Conservation (phyloP, 805 yeast species). For the Lachancea thermotolerans region DNA sequence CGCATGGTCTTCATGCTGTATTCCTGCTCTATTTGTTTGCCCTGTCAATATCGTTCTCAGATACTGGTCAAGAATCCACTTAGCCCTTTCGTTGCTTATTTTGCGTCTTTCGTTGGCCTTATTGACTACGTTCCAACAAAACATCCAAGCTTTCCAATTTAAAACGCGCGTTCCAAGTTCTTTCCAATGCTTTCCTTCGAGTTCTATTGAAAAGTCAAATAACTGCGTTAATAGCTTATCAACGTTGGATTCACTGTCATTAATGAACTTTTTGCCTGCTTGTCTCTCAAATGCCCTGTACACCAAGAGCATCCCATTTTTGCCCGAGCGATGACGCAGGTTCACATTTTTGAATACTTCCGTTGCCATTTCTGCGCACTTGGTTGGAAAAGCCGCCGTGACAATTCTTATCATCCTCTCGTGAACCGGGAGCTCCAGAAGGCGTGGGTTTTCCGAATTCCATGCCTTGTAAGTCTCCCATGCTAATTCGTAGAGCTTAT, state of each 20-base stretch:
- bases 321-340: slow-evolving; percentile 14
- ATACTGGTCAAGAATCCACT: slow-evolving; percentile 16
- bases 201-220: slow-evolving; percentile 13
- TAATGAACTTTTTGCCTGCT: slow-evolving; percentile 15
- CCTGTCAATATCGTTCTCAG: slow-evolving; percentile 14
- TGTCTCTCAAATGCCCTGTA: slow-evolving; percentile 24
- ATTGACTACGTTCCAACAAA: slow-evolving; percentile 16
- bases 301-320: slow-evolving; percentile 14
- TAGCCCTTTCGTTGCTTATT: slow-evolving; percentile 6
- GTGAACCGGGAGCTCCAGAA: slow-evolving; percentile 6
- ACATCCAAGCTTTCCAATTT: slow-evolving; percentile 24
- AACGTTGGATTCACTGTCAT: slow-evolving; percentile 8
- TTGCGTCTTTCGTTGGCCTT: slow-evolving; percentile 12
- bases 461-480: slow-evolving; percentile 11
- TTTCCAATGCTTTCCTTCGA: slow-evolving; percentile 15
- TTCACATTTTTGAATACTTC: slow-evolving; percentile 12
- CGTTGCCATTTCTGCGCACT: slow-evolving; percentile 1
- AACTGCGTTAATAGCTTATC: slow-evolving; percentile 11
- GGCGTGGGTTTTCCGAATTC: background rate
- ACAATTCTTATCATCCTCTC: slow-evolving; percentile 3
- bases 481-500: slow-evolving; percentile 16
- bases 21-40: background rate
- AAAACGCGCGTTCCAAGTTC: slow-evolving; percentile 10
- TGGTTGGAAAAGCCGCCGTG: slow-evolving; percentile 2
- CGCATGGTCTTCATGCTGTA: slow-evolving; percentile 1